phyloP scores from a whole-genome alignment of 192 early-diverging fungal species.

The Phycomyces nitens region DNA sequence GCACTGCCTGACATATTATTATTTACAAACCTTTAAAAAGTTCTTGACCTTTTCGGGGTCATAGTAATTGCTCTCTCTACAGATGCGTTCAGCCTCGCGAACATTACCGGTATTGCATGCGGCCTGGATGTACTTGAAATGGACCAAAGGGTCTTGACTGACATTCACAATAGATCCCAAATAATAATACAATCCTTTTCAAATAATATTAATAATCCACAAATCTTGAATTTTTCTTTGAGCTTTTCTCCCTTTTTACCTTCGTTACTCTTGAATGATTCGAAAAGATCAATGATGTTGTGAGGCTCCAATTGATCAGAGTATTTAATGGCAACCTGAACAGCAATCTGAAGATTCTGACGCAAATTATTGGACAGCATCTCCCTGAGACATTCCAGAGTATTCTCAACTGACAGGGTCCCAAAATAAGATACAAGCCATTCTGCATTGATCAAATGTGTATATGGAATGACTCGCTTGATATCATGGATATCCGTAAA shows the following conservation, averaged over 20 bases:
- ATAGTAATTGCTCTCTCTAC: slow-evolving; percentile 93
- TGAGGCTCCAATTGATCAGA: slow-evolving; percentile 89
- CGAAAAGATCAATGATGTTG: slow-evolving; percentile 89
- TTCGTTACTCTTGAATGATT: slow-evolving; percentile 87
- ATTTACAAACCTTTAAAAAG: slow-evolving; percentile 74
- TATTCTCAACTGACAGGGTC: slow-evolving; percentile 91
- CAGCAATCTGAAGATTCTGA: slow-evolving; percentile 94
- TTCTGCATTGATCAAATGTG: slow-evolving; percentile 78
- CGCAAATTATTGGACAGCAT: slow-evolving; percentile 90
- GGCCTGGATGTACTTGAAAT: slow-evolving; percentile 99
- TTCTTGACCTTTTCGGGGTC: slow-evolving; percentile 99
- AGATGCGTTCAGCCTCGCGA: slow-evolving; percentile 97
- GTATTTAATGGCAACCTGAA: slow-evolving; percentile 96
- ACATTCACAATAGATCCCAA: slow-evolving; percentile 95
- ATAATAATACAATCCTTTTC: slow-evolving; percentile 83
- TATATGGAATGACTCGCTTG: slow-evolving; percentile 90
- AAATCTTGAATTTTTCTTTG: too few species aligned
- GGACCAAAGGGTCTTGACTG: slow-evolving; percentile 89
- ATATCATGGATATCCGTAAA: slow-evolving; percentile 96
- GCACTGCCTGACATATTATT: slow-evolving; percentile 1
- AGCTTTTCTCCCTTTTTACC: slow-evolving; percentile 20
- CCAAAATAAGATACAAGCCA: slow-evolving; percentile 97
- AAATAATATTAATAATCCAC: too few species aligned
- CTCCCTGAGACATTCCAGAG: slow-evolving; percentile 88
- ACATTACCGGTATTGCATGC: slow-evolving; percentile 88